phyloP scores from a whole-genome alignment of 441 rosid genomes.

The Populus hybrid region DNA sequence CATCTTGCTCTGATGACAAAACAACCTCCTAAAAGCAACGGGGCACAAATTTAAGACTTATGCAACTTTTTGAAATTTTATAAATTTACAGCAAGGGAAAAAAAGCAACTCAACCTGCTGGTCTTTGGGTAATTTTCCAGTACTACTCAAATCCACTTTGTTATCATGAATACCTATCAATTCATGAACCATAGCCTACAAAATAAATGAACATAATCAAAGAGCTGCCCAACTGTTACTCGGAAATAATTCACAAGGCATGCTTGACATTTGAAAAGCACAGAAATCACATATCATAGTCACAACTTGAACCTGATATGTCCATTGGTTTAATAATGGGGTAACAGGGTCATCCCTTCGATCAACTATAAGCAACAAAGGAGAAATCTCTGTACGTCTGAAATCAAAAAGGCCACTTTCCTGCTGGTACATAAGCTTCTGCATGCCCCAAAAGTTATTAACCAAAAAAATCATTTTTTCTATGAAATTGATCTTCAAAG shows the following conservation, averaged over 20 bases:
- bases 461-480: slow-evolving; percentile 17
- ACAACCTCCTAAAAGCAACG: slow-evolving; percentile 73
- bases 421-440: slow-evolving; percentile 97
- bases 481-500: not conserved
- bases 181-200: slow-evolving; percentile 95
- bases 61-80: slow-evolving; percentile 7
- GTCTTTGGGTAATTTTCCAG: slow-evolving; percentile 67
- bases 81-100: not conserved
- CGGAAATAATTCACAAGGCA: slow-evolving; percentile 19
- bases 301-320: slow-evolving; percentile 69
- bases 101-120: slow-evolving; percentile 58
- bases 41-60: slow-evolving; percentile 12
- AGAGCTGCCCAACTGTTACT: slow-evolving; percentile 19
- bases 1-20: slow-evolving; percentile 90
- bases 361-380: slow-evolving; percentile 75
- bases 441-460: slow-evolving; percentile 26
- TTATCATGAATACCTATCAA: slow-evolving; percentile 87
- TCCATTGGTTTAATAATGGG: slow-evolving; percentile 93
- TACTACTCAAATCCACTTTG: slow-evolving; percentile 81
- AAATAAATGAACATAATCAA: slow-evolving; percentile 18
- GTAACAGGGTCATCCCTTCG: slow-evolving; percentile 96
- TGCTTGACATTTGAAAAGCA: slow-evolving; percentile 12
- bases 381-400: slow-evolving; percentile 83
- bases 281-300: slow-evolving; percentile 5
- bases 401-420: slow-evolving; percentile 95